Percentiles rank a stretch among this genome's conserved stretches.
Conservation (phyloP, 2,329 filamentous ascomycete species). For the Pyrenophora tritici-repentis region DNA sequence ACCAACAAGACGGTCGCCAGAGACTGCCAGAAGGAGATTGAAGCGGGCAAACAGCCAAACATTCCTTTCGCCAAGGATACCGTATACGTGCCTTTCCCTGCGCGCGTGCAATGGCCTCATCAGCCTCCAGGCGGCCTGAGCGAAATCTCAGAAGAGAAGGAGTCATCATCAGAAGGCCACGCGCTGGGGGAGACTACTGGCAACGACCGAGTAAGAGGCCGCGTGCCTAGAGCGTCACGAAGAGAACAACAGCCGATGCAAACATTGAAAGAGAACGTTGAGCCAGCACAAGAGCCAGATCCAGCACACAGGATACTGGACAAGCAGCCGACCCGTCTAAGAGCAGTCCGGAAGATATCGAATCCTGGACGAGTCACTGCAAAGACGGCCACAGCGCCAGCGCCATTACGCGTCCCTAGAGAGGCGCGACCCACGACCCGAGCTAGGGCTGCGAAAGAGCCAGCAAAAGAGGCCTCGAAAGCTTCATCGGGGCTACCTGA, state of each 20-base stretch:
- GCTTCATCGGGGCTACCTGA: conserved; percentile 32
- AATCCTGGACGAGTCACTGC: conserved; percentile 41
- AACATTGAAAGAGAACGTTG: conserved; percentile 46
- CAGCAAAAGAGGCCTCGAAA: conserved; percentile 25
- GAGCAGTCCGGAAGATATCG: conserved; percentile 44
- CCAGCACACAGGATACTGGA: conserved; percentile 36
- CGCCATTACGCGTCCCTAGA: conserved; percentile 35
- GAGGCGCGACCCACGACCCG: conserved; percentile 36
- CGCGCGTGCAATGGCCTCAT: conserved; percentile 46
- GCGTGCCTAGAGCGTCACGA: conserved; percentile 26
- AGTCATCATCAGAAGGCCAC: conserved; percentile 45
- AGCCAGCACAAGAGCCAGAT: conserved; percentile 36
- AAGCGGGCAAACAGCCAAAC: conserved; percentile 53
- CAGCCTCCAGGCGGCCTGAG: conserved; percentile 39
- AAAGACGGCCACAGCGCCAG: conserved; percentile 35
- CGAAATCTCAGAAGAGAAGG: conserved; percentile 50
- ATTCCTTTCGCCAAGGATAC: conserved; percentile 56
- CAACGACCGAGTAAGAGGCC: conserved; percentile 48
- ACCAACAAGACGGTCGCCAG: conserved; percentile 56
- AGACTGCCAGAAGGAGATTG: conserved; percentile 56
- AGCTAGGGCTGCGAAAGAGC: conserved; percentile 32
- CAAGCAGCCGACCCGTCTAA: conserved; percentile 45
- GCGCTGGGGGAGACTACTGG: conserved; percentile 53
- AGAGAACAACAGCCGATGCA: conserved; percentile 35
- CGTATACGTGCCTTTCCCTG: conserved; percentile 55